Evolutionary conservation across 805 yeast genomes (phyloP).

Genomic region (Myxozyma melibiosi): DNA sequence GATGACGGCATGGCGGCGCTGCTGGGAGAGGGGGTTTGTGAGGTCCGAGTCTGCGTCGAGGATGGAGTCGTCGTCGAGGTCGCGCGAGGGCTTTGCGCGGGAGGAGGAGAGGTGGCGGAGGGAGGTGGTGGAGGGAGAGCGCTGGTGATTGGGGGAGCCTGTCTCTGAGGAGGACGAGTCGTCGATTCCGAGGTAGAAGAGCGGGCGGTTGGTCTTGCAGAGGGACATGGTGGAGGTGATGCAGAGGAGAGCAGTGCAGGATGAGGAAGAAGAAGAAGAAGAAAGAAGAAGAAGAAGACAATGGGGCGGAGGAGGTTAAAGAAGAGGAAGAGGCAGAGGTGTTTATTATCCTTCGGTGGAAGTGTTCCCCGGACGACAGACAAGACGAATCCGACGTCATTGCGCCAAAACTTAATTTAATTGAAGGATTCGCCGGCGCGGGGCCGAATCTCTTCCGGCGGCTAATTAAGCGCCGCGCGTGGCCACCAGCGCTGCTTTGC

Average conservation of each 20-base stretch:
- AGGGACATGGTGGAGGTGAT: background rate
- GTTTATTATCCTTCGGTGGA: too few species aligned
- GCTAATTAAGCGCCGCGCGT: too few species aligned
- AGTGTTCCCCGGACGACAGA: too few species aligned
- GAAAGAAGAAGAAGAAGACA: too few species aligned
- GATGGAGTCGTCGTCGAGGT: background rate
- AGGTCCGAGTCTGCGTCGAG: conserved; percentile 2
- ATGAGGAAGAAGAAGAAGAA: background rate
- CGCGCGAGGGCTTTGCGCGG: background rate
- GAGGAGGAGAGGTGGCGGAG: background rate
- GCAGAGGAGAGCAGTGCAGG: background rate
- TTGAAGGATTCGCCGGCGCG: too few species aligned
- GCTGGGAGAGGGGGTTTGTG: background rate
- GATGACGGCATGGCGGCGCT: background rate
- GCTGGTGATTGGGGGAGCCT: background rate
- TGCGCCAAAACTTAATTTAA: too few species aligned
- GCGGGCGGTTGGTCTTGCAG: conserved; percentile 2
- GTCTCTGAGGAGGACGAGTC: conserved; percentile 2
- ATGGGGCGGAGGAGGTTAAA: too few species aligned
- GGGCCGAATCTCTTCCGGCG: too few species aligned
- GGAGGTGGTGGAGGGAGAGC: background rate
- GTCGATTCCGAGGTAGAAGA: conserved; percentile 22
- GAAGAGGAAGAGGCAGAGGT: too few species aligned
- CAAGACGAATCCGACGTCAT: too few species aligned
- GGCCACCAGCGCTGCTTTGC: too few species aligned